These are phyloP conservation scores for Pythium insidiosum DNA, from an alignment of 352 stramenopile species.

Conservation along the genomic window DNA sequence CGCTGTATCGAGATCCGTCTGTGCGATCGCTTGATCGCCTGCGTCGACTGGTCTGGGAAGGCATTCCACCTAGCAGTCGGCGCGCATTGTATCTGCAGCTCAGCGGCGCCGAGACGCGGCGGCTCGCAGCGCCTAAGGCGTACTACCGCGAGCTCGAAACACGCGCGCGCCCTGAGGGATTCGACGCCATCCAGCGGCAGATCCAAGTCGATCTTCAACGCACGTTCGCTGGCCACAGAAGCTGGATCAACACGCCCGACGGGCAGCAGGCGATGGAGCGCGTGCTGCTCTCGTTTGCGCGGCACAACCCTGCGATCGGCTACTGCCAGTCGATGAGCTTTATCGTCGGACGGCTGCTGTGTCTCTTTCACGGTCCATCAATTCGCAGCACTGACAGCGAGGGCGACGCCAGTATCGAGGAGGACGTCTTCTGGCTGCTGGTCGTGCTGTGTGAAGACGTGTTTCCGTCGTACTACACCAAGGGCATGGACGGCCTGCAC, in stretches of 20 bases:
- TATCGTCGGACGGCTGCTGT: slow-evolving; percentile 67
- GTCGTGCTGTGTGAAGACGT: slow-evolving; percentile 41
- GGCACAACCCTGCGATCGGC: slow-evolving; percentile 68
- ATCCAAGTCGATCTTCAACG: slow-evolving; percentile 61
- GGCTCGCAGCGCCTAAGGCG: slow-evolving; percentile 6
- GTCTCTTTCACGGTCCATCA: no score
- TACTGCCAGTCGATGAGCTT: slow-evolving; percentile 91
- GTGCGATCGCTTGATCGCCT: slow-evolving; percentile 5
- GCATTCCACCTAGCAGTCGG: slow-evolving; percentile 35
- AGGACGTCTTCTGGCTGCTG: slow-evolving; percentile 58
- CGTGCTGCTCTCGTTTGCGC: slow-evolving; percentile 70
- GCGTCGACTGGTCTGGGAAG: slow-evolving; percentile 34
- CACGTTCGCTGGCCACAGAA: slow-evolving; percentile 59
- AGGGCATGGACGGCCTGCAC: slow-evolving; percentile 56
- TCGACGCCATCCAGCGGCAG: slow-evolving; percentile 33
- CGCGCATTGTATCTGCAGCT: slow-evolving; percentile 34
- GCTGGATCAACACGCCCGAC: slow-evolving; percentile 40
- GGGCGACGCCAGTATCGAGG: slow-evolving; percentile 13
- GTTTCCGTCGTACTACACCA: slow-evolving; percentile 52
- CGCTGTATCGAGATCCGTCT: no score
- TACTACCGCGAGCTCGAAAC: slow-evolving; percentile 25
- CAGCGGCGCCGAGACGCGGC: slow-evolving; percentile 24
- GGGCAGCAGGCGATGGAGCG: slow-evolving; percentile 45
- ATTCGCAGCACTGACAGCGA: slow-evolving; percentile 6
- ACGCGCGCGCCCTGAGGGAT: slow-evolving; percentile 3